Evolutionary conservation across 768 basidiomycete genomes (phyloP).

Genomic region (Kwoniella europaea): DNA sequence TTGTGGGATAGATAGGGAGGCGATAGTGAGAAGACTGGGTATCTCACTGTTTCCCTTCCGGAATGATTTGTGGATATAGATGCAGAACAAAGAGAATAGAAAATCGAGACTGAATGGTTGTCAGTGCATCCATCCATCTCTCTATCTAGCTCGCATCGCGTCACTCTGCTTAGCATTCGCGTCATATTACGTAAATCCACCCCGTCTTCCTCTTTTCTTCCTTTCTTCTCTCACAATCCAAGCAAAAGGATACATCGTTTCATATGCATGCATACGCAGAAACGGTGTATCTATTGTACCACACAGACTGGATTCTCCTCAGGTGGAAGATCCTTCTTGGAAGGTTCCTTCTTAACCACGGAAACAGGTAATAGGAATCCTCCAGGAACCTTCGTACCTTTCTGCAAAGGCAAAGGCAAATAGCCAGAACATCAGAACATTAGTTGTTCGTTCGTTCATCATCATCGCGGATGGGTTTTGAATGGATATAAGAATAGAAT

Average conservation of each 20-base stretch:
- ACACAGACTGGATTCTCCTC: conserved; percentile 33
- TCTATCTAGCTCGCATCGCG: background rate
- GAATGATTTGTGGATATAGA: background rate
- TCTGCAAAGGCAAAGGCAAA: conserved; percentile 21
- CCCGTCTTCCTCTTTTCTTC: background rate
- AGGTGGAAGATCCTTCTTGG: conserved; percentile 16
- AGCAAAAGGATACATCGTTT: background rate
- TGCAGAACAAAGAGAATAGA: background rate
- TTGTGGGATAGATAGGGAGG: background rate
- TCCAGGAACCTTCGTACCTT: conserved; percentile 51
- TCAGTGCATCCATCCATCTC: background rate
- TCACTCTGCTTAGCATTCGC: background rate
- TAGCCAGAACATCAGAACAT: conserved; percentile 7
- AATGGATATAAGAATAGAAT: background rate
- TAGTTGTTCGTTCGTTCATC: too few species aligned
- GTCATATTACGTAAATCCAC: conserved; percentile 20
- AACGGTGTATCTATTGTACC: conserved; percentile 28
- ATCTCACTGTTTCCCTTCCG: background rate
- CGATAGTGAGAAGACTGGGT: background rate
- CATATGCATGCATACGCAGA: background rate
- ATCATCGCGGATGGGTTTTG: background rate
- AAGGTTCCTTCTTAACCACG: conserved; percentile 43
- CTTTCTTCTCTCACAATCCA: conserved; percentile 13
- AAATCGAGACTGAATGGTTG: background rate
- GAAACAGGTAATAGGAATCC: conserved; percentile 50